These are phyloP conservation scores for Chaetomium sp. DNA, from an alignment of 2,329 filamentous ascomycete species.

Conservation along the genomic window DNA sequence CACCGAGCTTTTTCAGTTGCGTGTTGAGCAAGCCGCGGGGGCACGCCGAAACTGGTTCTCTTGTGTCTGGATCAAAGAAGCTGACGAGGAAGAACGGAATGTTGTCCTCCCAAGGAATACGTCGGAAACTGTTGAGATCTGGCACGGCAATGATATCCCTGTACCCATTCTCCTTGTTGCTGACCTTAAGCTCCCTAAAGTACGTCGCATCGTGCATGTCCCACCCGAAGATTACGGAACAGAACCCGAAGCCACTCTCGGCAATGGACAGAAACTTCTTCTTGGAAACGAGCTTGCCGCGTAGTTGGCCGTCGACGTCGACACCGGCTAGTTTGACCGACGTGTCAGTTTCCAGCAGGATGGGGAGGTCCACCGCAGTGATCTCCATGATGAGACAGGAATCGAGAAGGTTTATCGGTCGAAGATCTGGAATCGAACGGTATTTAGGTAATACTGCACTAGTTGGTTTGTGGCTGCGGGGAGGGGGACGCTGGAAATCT, in stretches of 20 bases:
- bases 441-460: no score
- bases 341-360: slow-evolving; percentile 62
- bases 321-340: slow-evolving; percentile 83
- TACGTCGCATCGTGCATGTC: slow-evolving; percentile 96
- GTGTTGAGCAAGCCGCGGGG: slow-evolving; percentile 69
- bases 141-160: slow-evolving; percentile 76
- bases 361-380: slow-evolving; percentile 58
- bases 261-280: slow-evolving; percentile 84
- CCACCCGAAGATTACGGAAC: slow-evolving; percentile 92
- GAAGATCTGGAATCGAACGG: no score
- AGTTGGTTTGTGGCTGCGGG: no score
- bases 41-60: slow-evolving; percentile 65
- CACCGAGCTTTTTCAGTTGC: slow-evolving; percentile 59
- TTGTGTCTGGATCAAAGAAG: slow-evolving; percentile 76
- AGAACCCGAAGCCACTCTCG: slow-evolving; percentile 82
- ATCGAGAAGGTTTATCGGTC: no score
- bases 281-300: slow-evolving; percentile 87
- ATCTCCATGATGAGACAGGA: slow-evolving; percentile 27
- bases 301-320: slow-evolving; percentile 80
- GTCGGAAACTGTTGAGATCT: slow-evolving; percentile 68
- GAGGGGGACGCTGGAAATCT: no score
- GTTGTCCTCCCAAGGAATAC: slow-evolving; percentile 87
- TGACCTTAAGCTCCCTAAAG: slow-evolving; percentile 75
- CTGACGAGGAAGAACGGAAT: slow-evolving; percentile 79
- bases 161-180: slow-evolving; percentile 87